A percentile compares a stretch with the other conserved stretches of the same genome.
These are phyloP conservation scores for Rhododendron simsii DNA, from an alignment of 148 eudicot species.

Conservation along the genomic window DNA sequence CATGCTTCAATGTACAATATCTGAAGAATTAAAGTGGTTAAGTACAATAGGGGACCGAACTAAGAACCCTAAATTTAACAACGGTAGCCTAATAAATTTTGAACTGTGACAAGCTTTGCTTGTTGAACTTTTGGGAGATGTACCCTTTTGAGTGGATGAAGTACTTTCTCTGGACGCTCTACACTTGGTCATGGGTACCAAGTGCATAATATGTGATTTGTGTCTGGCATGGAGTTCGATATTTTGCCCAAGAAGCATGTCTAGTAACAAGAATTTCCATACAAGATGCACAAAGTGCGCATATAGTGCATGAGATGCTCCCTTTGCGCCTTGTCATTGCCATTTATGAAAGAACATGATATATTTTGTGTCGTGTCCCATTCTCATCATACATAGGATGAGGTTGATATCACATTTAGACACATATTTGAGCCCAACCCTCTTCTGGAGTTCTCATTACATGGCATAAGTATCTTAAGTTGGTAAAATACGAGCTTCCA, in stretches of 20 bases:
- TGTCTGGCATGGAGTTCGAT: not conserved
- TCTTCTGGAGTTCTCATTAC: not conserved
- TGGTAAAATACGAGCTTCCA: not conserved
- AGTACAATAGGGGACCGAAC: not conserved
- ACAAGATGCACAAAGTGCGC: not conserved
- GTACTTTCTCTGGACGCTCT: not conserved
- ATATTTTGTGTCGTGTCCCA: not conserved
- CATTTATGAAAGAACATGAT: not conserved
- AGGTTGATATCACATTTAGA: not conserved
- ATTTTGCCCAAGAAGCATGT: not conserved
- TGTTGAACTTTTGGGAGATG: not conserved
- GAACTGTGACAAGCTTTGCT: not conserved
- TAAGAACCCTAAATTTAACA: not conserved
- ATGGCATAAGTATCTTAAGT: not conserved
- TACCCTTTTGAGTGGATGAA: not conserved
- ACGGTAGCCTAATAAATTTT: not conserved
- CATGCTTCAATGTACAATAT: not conserved
- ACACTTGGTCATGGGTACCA: not conserved
- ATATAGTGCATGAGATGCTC: not conserved
- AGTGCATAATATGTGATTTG: not conserved
- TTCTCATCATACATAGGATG: not conserved
- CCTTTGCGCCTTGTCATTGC: not conserved
- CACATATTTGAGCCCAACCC: not conserved
- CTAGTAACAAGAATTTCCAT: not conserved
- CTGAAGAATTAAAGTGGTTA: not conserved